Base-by-base conservation (phyloP, 1,139 yeast genomes). In the Lodderomyces parapsilosis region DNA sequence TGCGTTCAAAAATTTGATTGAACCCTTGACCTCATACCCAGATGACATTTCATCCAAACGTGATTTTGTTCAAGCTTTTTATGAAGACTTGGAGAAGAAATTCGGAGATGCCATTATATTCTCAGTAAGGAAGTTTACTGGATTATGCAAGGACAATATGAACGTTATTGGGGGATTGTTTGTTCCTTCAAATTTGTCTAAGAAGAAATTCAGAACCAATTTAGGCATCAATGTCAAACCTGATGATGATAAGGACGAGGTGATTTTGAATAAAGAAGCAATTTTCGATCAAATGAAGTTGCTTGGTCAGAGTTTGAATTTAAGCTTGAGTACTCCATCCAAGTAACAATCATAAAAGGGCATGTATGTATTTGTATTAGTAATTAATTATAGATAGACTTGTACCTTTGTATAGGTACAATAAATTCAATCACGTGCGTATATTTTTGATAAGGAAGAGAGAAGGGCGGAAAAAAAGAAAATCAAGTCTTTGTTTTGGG, bases 81-180 rank as follows among this genome's bases (percentile, higher is more conserved):
- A 75, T 32, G 68, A 72, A 27, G 86, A 82, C 49, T 65, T 86
- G 54, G 74, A 78, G 49, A 66, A 69, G 50, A 80, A 80, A 54
- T 80, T 75, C 54, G 74, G 76, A 31, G 72, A 81, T 58, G 69
- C 75, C 48, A 68, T 84, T 51, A 65, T 85, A 44, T 77, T 91
- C 66, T 81, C 89, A 3, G 66, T 79, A 36, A 76, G 76, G 47
- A 74, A 72, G 49, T 80, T 69, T 55, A 69, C 80, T 17, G 76
- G 80, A 13, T 65, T 76, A 34, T 56, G 66, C 36, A 68, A 72
- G 38, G 76, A 78, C 23, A 78, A 78, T 28, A 79, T 79, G 4
- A 80, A 78, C 53, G 81, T 84, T 7, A 76, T 91, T 46, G 79
- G 91, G 18, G 98, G 96, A 2, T 68, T 91, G 42, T 83, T 93